These are phyloP conservation scores for Yamadazyma kitorensis DNA, from an alignment of 805 yeast genomes.

Conservation along the genomic window DNA sequence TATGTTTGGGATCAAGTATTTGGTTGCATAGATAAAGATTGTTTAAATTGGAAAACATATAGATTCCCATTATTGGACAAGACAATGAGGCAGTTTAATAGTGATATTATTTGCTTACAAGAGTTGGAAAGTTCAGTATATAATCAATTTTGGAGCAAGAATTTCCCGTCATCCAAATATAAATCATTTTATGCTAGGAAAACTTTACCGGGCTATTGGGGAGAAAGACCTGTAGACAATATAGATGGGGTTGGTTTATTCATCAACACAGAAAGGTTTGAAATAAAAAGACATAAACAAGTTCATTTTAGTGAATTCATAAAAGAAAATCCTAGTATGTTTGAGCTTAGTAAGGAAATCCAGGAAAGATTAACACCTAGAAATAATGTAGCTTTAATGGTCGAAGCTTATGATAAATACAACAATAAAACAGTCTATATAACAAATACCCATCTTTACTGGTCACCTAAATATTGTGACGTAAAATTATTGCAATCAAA, in stretches of 20 bases:
- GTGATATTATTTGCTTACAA: slow-evolving; percentile 86
- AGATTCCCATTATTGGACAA: slow-evolving; percentile 71
- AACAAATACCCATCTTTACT: slow-evolving; percentile 90
- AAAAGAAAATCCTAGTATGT: slow-evolving; percentile 55
- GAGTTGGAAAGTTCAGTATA: slow-evolving; percentile 86
- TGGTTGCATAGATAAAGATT: slow-evolving; percentile 95
- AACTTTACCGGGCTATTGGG: slow-evolving; percentile 88
- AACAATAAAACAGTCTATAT: slow-evolving; percentile 43
- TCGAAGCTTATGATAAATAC: slow-evolving; percentile 58
- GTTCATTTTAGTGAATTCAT: slow-evolving; percentile 34
- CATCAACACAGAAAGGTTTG: slow-evolving; percentile 65
- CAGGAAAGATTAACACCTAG: slow-evolving; percentile 93
- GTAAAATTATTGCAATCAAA: slow-evolving; percentile 95
- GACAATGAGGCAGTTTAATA: slow-evolving; percentile 49
- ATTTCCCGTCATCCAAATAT: slow-evolving; percentile 71
- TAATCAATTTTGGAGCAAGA: slow-evolving; percentile 80
- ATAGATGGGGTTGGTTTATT: slow-evolving; percentile 98
- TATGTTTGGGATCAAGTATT: slow-evolving; percentile 92
- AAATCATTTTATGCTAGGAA: slow-evolving; percentile 78
- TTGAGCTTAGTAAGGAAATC: slow-evolving; percentile 56
- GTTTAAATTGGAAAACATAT: slow-evolving; percentile 87
- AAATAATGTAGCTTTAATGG: slow-evolving; percentile 82
- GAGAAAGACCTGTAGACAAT: slow-evolving; percentile 69
- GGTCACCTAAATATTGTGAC: slow-evolving; percentile 96
- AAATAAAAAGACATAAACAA: slow-evolving; percentile 14